These are phyloP conservation scores for Deinandra increscens DNA, from an alignment of 129 eudicot genomes.

Conservation along the genomic window DNA sequence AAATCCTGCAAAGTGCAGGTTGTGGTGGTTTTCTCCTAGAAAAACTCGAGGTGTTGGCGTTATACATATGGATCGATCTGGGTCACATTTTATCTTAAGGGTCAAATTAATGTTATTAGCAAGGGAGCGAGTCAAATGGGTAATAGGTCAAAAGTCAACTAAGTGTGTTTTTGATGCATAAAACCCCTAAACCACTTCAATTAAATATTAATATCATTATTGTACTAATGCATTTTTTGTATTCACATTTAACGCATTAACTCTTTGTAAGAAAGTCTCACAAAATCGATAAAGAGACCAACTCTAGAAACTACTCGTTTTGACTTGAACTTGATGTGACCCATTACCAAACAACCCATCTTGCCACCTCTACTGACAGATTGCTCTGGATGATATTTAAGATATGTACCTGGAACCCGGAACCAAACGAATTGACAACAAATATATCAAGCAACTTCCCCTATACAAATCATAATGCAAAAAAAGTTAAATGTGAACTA, in stretches of 20 bases:
- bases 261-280: background rate
- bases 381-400: background rate
- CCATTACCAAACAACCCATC: background rate
- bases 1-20: too few relatives aligned
- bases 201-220: background rate
- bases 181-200: background rate
- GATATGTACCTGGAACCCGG: constrained; percentile 80
- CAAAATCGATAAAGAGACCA: background rate
- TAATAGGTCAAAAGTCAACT: background rate
- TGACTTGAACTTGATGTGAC: background rate
- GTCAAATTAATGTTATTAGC: background rate
- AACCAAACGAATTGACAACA: constrained; percentile 95
- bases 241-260: background rate
- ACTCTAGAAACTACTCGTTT: background rate
- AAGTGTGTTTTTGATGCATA: background rate
- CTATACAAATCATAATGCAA: constrained; percentile 34
- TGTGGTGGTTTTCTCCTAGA: too few relatives aligned
- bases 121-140: background rate
- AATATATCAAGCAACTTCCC: constrained; percentile 89
- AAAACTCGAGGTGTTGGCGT: too few relatives aligned
- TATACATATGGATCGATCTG: background rate
- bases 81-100: background rate
- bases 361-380: background rate
- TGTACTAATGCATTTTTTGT: background rate
- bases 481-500: background rate